Evolutionary conservation across 345 rosid species (phyloP).

Genomic region (Aegle marmelos): DNA sequence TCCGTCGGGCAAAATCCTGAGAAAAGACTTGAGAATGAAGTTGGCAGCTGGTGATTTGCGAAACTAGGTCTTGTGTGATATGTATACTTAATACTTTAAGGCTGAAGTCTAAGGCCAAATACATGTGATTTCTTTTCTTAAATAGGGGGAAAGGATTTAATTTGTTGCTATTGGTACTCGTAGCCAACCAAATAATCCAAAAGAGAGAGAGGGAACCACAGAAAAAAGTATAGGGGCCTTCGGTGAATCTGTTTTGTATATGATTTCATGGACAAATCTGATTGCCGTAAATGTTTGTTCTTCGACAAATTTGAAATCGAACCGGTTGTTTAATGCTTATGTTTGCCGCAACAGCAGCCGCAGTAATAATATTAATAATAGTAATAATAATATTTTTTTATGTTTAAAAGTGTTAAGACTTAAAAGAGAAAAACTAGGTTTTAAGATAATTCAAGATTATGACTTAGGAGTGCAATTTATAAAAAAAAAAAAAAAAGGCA

Average conservation of each 20-base stretch:
- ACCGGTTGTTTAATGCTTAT: not conserved
- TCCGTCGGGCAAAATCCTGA: conserved; percentile 80
- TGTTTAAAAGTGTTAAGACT: too few relatives aligned
- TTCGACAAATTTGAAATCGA: not conserved
- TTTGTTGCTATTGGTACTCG: not conserved
- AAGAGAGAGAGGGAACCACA: not conserved
- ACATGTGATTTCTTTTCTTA: not conserved
- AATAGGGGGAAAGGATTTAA: not conserved
- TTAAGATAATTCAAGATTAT: too few relatives aligned
- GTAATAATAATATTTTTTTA: not conserved
- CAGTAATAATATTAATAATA: too few relatives aligned
- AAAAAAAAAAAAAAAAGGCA: too few relatives aligned
- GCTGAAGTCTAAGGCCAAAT: not conserved
- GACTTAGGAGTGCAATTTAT: too few relatives aligned
- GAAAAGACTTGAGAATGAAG: conserved; percentile 67
- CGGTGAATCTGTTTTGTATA: conserved; percentile 1
- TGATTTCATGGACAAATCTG: not conserved
- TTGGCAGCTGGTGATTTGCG: conserved; percentile 34
- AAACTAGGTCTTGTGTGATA: conserved; percentile 1
- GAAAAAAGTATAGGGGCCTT: not conserved
- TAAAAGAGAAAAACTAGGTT: too few relatives aligned
- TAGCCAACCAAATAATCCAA: not conserved
- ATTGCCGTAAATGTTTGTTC: not conserved
- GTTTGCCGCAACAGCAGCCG: not conserved
- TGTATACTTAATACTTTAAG: not conserved